Conservation (phyloP, 768 basidiomycete species). For the Mrakia blollopis region DNA sequence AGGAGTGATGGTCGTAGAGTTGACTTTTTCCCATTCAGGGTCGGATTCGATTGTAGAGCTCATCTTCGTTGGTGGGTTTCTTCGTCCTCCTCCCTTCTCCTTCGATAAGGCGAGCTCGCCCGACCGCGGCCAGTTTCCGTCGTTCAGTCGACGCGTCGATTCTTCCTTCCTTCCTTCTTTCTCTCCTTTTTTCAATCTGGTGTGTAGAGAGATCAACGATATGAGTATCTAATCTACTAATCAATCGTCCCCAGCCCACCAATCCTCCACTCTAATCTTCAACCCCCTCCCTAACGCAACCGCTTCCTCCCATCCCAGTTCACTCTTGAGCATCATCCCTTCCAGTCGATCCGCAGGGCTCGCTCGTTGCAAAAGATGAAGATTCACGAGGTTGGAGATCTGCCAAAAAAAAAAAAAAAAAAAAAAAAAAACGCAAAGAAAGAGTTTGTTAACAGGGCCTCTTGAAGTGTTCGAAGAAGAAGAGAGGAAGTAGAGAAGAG, state of each 20-base stretch:
- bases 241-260: constrained; percentile 31
- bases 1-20: not conserved
- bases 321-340: constrained; percentile 21
- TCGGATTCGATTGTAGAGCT: not conserved
- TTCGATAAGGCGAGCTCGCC: not conserved
- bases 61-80: not conserved
- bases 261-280: constrained; percentile 20
- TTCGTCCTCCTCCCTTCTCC: too few species aligned
- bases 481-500: not conserved
- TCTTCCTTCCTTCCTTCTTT: not conserved
- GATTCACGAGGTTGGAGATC: constrained; percentile 19
- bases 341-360: constrained; percentile 18
- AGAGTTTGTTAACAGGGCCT: not conserved
- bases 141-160: not conserved
- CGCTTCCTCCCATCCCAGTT: constrained; percentile 26
- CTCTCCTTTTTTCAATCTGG: too few species aligned
- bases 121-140: not conserved
- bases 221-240: too few species aligned
- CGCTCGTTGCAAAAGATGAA: constrained; percentile 24
- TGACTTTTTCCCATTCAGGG: not conserved
- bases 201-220: too few species aligned
- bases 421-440: not conserved
- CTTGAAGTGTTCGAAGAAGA: not conserved
- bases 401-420: not conserved
- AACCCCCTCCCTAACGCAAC: constrained; percentile 12